Conservation (phyloP, 257 asterid species). For the Cinchona pubescens region DNA sequence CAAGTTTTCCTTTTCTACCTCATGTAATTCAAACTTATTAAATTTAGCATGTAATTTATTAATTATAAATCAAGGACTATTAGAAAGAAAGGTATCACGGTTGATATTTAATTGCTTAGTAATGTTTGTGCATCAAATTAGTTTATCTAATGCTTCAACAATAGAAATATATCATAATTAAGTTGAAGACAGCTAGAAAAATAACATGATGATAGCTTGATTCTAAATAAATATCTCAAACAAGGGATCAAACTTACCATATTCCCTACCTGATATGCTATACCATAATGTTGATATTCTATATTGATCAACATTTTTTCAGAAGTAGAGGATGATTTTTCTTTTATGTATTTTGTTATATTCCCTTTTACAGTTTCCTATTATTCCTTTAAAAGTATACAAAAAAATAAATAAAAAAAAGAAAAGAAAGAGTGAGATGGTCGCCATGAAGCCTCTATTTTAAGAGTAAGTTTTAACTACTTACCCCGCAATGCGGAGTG, state of each 20-base stretch:
- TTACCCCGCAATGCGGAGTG: too few relatives aligned
- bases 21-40: neutral
- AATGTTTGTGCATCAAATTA: neutral
- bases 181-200: too few relatives aligned
- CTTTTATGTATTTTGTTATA: too few relatives aligned
- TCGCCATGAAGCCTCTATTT: neutral
- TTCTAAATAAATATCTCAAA: too few relatives aligned
- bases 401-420: too few relatives aligned
- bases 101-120: neutral
- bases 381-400: too few relatives aligned
- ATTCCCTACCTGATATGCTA: neutral
- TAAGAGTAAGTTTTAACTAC: too few relatives aligned
- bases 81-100: neutral
- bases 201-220: neutral
- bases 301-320: too few relatives aligned
- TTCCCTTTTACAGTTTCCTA: too few relatives aligned
- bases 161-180: too few relatives aligned
- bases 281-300: neutral
- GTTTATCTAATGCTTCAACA: neutral
- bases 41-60: neutral
- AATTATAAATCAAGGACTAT: neutral
- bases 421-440: too few relatives aligned
- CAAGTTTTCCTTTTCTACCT: neutral
- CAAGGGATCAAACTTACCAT: neutral
- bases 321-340: too few relatives aligned